Evolutionary conservation across 1,139 yeast species (phyloP).

Genomic region (Pneumocystis oryctolagi): DNA sequence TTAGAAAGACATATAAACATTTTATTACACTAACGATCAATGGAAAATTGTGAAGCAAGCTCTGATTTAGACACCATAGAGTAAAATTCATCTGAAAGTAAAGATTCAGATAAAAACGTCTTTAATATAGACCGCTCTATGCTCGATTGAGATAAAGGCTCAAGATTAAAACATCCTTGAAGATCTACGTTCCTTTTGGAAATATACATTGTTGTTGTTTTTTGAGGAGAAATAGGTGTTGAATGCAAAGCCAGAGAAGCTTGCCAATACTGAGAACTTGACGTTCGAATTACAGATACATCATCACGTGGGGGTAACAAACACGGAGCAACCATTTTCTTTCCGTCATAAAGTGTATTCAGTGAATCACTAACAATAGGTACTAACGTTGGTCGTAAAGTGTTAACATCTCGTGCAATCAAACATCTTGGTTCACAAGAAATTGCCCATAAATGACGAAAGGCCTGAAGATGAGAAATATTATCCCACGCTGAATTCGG

Average conservation of each 20-base stretch:
- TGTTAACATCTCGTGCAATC: slow-evolving; percentile 50
- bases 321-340: neutral
- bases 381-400: neutral
- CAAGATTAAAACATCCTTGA: neutral
- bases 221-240: neutral
- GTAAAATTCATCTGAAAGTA: neutral
- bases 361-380: neutral
- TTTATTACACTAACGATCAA: neutral
- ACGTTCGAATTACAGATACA: neutral
- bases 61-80: neutral
- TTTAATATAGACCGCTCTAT: neutral
- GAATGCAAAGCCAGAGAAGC: neutral
- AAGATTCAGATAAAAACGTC: neutral
- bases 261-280: neutral
- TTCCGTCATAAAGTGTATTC: neutral
- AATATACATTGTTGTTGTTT: neutral
- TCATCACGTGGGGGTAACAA: neutral
- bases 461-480: slow-evolving; percentile 64
- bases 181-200: neutral
- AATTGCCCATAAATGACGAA: slow-evolving; percentile 83
- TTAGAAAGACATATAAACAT: neutral
- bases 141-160: neutral
- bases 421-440: slow-evolving; percentile 72
- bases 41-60: neutral
- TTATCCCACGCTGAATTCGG: slow-evolving; percentile 31